phyloP scores from a whole-genome alignment of 129 eudicot genomes.

The Deinandra increscens region DNA sequence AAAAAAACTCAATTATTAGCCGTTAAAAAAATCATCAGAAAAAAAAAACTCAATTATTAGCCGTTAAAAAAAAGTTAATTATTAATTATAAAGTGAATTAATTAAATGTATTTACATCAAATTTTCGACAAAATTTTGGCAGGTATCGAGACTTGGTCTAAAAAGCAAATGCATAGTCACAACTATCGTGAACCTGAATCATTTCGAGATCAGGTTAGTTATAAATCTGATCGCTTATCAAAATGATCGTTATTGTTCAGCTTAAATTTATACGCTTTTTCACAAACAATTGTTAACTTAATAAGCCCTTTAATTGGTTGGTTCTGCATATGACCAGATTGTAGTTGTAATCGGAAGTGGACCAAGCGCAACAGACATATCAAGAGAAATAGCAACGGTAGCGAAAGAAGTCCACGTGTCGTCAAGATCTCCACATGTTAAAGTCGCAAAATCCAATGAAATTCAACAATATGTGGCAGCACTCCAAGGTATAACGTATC shows the following conservation, averaged over 20 bases:
- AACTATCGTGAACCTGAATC: slow-evolving; percentile 62
- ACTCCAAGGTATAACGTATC: slow-evolving; percentile 44
- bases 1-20: too few relatives aligned
- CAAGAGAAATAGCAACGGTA: slow-evolving; percentile 49
- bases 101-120: too few relatives aligned
- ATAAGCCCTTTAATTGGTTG: too few relatives aligned
- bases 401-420: slow-evolving; percentile 70
- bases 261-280: too few relatives aligned
- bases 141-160: slow-evolving; percentile 64
- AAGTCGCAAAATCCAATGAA: slow-evolving; percentile 30
- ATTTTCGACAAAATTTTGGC: neutral
- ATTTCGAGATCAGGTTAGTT: slow-evolving; percentile 49
- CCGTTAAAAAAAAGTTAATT: too few relatives aligned
- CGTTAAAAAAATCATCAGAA: too few relatives aligned
- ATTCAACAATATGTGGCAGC: slow-evolving; percentile 49
- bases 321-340: slow-evolving; percentile 41
- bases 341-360: slow-evolving; percentile 67
- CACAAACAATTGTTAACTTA: neutral
- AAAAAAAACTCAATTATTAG: too few relatives aligned
- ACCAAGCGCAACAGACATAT: slow-evolving; percentile 56
- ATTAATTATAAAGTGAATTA: too few relatives aligned
- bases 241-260: neutral
- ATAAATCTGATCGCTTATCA: neutral
- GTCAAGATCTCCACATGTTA: slow-evolving; percentile 39
- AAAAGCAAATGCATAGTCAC: slow-evolving; percentile 70